phyloP scores from a whole-genome alignment of 2,329 filamentous ascomycete species.

The Apiospora pterosperma region DNA sequence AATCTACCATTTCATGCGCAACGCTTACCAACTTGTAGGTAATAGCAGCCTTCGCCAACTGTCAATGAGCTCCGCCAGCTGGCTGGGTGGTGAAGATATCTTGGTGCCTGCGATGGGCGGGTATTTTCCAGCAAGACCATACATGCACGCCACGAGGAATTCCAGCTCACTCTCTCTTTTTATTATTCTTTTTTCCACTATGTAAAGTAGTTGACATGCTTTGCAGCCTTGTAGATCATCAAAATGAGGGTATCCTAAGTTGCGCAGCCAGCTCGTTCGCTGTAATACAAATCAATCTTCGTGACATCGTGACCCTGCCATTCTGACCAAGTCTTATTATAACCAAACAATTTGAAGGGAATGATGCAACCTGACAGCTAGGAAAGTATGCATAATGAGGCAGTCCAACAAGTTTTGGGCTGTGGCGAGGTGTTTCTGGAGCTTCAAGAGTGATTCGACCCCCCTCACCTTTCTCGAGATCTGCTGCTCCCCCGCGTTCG shows the following conservation, averaged over 20 bases:
- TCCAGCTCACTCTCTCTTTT: not conserved
- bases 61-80: not conserved
- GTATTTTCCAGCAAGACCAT: not conserved
- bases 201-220: not conserved
- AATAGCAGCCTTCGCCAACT: not conserved
- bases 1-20: not conserved
- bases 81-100: not conserved
- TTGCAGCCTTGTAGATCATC: not conserved
- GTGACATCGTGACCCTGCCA: not conserved
- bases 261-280: not conserved
- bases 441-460: not conserved
- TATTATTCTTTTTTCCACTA: too few species aligned
- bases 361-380: not conserved
- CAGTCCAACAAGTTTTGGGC: not conserved
- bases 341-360: conserved; percentile 5
- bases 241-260: not conserved
- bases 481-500: not conserved
- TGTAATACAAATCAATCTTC: not conserved
- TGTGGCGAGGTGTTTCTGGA: not conserved
- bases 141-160: too few species aligned
- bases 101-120: not conserved
- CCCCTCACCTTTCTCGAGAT: not conserved
- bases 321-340: not conserved
- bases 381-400: not conserved
- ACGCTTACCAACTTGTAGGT: not conserved